Base-by-base conservation (phyloP, 805 yeast genomes). In the Candida taoyuanica region DNA sequence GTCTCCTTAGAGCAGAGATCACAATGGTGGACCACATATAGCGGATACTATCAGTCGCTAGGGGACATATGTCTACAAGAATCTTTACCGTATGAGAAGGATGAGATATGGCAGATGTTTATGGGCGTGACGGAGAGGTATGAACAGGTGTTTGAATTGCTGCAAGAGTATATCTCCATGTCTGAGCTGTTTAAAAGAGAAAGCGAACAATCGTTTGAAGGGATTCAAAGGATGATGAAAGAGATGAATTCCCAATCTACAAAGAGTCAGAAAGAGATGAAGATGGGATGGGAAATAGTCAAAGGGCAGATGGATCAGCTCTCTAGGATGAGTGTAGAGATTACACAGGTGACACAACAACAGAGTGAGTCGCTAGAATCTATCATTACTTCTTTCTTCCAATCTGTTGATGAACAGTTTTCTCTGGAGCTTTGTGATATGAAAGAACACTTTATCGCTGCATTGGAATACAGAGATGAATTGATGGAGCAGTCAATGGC, bases 21-120 rank as follows among this genome's bases (percentile, higher is more conserved):
- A 0, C 83, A 80, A 47, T 76, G 81, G 71, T 82, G 91, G 91
- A 80, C 88, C 0, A 76, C 81, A 0, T 81, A 72, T 51, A 78
- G 78, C 44, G 86, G 86, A 0, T 73, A 80, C 49, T 80, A 74
- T 53, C 67, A 78, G 32, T 68, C 72, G 23, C 60, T 81, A 3
- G 64, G 73, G 2, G 64, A 67, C 2, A 60, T 79, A 0, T 82
- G 88, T 49, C 58, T 60, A 43, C 77, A 74, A 39, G 70, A 73
- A 33, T 62, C 75, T 0, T 44, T 71, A 1, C 79, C 80, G 0
- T 73, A 54, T 47, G 75, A 74, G 40, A 74, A 74, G 46, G 74
- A 72, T 24, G 75, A 71, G 38, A 63, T 76, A 0, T 41, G 75
- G 34, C 52, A 59, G 11, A 47, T 74, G 26, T 76, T 72, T 46